Base-by-base conservation (phyloP, 768 basidiomycete species). In the Macrocybe gigantea region DNA sequence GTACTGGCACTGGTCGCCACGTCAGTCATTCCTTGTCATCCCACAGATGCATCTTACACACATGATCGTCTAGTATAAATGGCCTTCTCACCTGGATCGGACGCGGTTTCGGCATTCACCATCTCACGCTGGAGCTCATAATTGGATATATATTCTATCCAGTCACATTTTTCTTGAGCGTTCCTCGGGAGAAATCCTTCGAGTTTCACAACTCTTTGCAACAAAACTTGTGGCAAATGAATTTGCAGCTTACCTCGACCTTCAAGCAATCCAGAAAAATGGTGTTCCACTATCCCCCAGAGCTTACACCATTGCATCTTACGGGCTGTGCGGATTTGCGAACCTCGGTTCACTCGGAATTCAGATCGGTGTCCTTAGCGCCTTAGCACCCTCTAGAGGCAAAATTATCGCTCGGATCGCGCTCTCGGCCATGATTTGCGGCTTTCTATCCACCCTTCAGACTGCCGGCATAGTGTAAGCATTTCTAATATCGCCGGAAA, bases 131-230 rank as follows among this genome's bases (percentile, higher is more conserved):
- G 15, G 82, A 94, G 61, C 80, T 94, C 51, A 75, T 93, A 56
- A 68, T 93, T 50, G 83, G 89, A 36, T 94, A 96, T 68, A 64
- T 93, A 55, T 87, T 88, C 70, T 94, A 94, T 67, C 93, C 93
- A 29, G 52, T 95, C 51, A 78, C 87, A 1, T 92, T 92, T 73
- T 80, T 92, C 70, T 58, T 77, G 59, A 83, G 89, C 51, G 88
- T 91, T 5, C 90, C 90, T 1, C 81, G 81, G 34, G 57, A n/a
- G 92, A 94, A 66, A 90, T 95, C 55, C 71, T 93, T 41, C 74
- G 71, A 33, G 89, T 95, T 33, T 77, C 90, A 15, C 80, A 83
- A 55, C 75, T 93, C 12, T 80, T 95, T 52, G 91, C 86, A 12
- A 87, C 83, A 31, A 95, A 95, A 66, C 75, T 95, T 51, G 74